phyloP scores from a whole-genome alignment of 495 filamentous ascomycete species.

The Neurospora hispaniola region DNA sequence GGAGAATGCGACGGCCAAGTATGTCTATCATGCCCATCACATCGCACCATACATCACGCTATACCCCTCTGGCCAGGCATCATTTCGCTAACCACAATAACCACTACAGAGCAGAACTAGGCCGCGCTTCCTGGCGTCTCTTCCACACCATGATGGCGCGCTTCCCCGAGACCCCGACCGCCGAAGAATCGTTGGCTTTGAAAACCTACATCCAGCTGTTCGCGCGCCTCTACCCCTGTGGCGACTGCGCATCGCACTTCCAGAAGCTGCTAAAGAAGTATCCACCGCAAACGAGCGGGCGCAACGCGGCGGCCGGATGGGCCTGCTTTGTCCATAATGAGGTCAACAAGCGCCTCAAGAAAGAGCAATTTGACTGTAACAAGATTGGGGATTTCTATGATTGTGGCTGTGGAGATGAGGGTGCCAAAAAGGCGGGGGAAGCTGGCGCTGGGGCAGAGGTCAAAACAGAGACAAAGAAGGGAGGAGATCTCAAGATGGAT shows the following conservation, averaged over 20 bases:
- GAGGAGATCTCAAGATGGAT: slow-evolving; percentile 31
- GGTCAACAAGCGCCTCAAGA: slow-evolving; percentile 79
- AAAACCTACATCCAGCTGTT: slow-evolving; percentile 83
- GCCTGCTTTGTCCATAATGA: slow-evolving; percentile 91
- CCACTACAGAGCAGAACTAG: slow-evolving; percentile 63
- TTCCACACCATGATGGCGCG: slow-evolving; percentile 93
- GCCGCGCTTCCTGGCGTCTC: slow-evolving; percentile 81
- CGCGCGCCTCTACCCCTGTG: slow-evolving; percentile 85
- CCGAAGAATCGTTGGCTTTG: slow-evolving; percentile 75
- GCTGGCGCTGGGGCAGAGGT: background rate
- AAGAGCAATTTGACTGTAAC: slow-evolving; percentile 76
- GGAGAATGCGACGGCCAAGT: slow-evolving; percentile 87
- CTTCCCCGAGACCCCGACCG: slow-evolving; percentile 76
- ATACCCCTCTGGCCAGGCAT: background rate
- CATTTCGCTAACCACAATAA: slow-evolving; percentile 7
- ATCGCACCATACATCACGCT: background rate
- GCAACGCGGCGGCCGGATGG: slow-evolving; percentile 80
- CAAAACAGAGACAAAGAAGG: slow-evolving; percentile 1
- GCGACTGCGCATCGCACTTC: slow-evolving; percentile 91
- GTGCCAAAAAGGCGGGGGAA: slow-evolving; percentile 19
- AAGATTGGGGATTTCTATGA: slow-evolving; percentile 90
- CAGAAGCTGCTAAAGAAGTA: slow-evolving; percentile 68
- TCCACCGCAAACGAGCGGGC: slow-evolving; percentile 82
- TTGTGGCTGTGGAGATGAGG: slow-evolving; percentile 84
- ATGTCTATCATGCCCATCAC: slow-evolving; percentile 12